Conservation (phyloP, 2,329 filamentous ascomycete genomes). For the Claviceps sp. region DNA sequence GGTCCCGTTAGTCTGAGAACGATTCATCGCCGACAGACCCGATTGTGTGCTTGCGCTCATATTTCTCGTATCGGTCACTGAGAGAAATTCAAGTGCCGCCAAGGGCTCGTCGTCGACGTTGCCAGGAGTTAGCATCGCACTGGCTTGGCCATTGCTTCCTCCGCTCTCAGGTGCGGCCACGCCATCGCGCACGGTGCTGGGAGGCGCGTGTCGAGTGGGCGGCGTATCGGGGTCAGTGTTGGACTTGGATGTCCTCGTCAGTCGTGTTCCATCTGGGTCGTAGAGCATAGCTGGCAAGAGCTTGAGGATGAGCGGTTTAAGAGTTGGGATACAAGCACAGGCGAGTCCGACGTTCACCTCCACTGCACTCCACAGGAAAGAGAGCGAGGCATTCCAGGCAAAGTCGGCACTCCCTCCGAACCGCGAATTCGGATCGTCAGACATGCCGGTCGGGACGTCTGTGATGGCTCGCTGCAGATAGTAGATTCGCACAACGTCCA, state of each 20-base stretch:
- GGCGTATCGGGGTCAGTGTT: conserved; percentile 18
- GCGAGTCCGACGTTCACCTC: conserved; percentile 86
- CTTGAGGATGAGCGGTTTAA: conserved; percentile 70
- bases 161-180: neutral
- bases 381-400: conserved; percentile 64
- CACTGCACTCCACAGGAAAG: conserved; percentile 87
- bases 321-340: conserved; percentile 80
- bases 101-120: conserved; percentile 16
- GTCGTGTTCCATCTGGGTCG: conserved; percentile 32
- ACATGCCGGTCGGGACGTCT: conserved; percentile 23
- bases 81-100: conserved; percentile 32
- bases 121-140: neutral
- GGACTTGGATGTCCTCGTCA: conserved; percentile 13
- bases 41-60: conserved; percentile 7
- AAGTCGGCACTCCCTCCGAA: conserved; percentile 43
- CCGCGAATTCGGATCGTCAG: conserved; percentile 24
- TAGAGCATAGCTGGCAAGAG: conserved; percentile 44
- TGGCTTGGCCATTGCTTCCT: neutral
- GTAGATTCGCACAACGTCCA: conserved; percentile 81
- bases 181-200: neutral
- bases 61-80: conserved; percentile 24
- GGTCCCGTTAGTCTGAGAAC: conserved; percentile 18
- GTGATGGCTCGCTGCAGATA: conserved; percentile 66
- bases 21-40: conserved; percentile 1
- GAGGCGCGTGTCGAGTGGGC: conserved; percentile 9